Conservation (phyloP, 495 filamentous ascomycete species). For the Parathielavia appendiculata region DNA sequence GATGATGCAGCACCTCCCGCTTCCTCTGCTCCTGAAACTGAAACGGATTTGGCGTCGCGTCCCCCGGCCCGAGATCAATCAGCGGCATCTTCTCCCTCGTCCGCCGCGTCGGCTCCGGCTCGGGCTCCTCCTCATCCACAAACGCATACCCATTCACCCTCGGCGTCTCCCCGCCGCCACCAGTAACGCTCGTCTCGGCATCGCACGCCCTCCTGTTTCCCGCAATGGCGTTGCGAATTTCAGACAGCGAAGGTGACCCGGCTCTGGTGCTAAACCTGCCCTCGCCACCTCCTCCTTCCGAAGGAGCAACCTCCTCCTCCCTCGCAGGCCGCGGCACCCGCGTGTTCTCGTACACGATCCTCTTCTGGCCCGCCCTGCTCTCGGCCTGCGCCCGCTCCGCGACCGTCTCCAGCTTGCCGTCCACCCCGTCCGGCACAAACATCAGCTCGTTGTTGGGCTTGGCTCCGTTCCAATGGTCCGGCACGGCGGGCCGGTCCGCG, state of each 20-base stretch:
- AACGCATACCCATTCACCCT: constrained; percentile 90
- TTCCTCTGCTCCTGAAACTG: constrained; percentile 67
- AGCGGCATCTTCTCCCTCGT: constrained; percentile 16
- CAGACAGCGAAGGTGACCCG: constrained; percentile 74
- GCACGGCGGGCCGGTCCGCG: constrained; percentile 64
- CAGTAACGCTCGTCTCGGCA: constrained; percentile 59
- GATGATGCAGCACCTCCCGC: constrained; percentile 78
- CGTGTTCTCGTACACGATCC: constrained; percentile 80
- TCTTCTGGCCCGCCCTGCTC: constrained; percentile 71
- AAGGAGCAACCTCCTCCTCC: constrained; percentile 13
- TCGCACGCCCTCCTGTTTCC: constrained; percentile 60
- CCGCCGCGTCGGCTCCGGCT: constrained; percentile 30
- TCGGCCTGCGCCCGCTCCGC: constrained; percentile 60
- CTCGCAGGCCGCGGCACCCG: constrained; percentile 51
- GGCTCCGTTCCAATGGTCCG: constrained; percentile 64
- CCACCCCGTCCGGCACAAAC: constrained; percentile 73
- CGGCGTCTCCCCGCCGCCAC: constrained; percentile 69
- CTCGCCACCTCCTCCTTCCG: background rate
- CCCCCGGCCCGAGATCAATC: constrained; percentile 53
- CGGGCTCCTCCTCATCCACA: constrained; percentile 71
- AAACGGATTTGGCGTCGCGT: constrained; percentile 73
- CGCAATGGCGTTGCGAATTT: constrained; percentile 80
- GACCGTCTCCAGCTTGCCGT: constrained; percentile 62
- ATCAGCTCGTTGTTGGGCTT: constrained; percentile 78
- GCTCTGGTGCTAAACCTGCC: constrained; percentile 52